Evolutionary conservation across 805 yeast species (phyloP), one percentile per base, ranked within the genome.

Genomic region (Torulaspora quercuum): DNA sequence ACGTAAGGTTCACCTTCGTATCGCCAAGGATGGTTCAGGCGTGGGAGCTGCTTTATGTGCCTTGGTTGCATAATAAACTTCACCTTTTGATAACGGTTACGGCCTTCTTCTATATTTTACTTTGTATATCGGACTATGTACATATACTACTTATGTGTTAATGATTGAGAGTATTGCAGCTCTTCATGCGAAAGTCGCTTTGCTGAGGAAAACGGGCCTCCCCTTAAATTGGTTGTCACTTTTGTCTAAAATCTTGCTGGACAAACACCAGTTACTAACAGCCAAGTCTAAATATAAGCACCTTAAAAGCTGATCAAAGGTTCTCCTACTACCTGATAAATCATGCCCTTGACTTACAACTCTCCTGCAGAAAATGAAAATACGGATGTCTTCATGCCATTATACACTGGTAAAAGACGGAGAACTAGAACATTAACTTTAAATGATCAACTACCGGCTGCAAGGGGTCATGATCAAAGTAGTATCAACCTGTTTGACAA

Each of bases 1-100:
- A 51, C 77, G 86, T 63, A 78, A 84, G 53, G 68, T 87, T 29
- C 82, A 78, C 50, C 67, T 90, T 44, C 78, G 78, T 45, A 80
- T 89, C 48, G 92, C 97, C 19, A 85, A 86, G 61, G 97, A 92
- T 56, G 97, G 97, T 30, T 82, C 95, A 39, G 95, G 96, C 42
- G 95, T 89, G 28, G 98, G 98, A 48, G 97, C 97, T 29, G 97
- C 97, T 2, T 69, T 90, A 44, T 86, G 96, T 67, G 97, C 96
- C 6, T 57, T 68, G 26, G 66, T 61, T 11, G 67, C 68, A 10
- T 53, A 35, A n/a, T n/a, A n/a, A n/a, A n/a, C n/a, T n/a, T n/a
- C n/a, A n/a, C n/a, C n/a, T n/a, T n/a, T n/a, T n/a, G n/a, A n/a
- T n/a, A n/a, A n/a, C n/a, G n/a, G n/a, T n/a, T n/a, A n/a, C n/a